phyloP scores from a whole-genome alignment of 2,329 filamentous ascomycete genomes.

The Orbilia quercus region DNA sequence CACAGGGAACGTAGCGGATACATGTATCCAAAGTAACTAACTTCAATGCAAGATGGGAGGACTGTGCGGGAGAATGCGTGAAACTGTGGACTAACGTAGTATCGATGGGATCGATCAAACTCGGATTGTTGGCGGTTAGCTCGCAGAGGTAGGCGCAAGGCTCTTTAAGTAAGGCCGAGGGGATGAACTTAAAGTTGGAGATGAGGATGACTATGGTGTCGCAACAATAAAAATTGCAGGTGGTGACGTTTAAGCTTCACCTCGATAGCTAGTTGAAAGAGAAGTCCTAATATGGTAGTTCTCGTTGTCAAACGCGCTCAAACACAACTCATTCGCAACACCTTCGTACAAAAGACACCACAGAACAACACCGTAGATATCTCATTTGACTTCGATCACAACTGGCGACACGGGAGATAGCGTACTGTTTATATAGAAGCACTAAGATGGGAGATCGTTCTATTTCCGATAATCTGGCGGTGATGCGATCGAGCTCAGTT shows the following conservation, averaged over 20 bases:
- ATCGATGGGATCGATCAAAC: neutral
- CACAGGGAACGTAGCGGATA: slow-evolving; percentile 48
- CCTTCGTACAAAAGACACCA: neutral
- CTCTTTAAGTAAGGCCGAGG: slow-evolving; percentile 8
- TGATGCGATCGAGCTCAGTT: neutral
- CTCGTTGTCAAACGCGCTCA: slow-evolving; percentile 8
- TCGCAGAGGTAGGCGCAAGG: slow-evolving; percentile 14
- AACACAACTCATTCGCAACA: slow-evolving; percentile 20
- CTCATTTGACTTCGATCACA: too few relatives aligned
- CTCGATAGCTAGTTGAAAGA: slow-evolving; percentile 23
- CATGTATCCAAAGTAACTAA: slow-evolving; percentile 10
- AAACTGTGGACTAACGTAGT: neutral
- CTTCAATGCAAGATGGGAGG: slow-evolving; percentile 1
- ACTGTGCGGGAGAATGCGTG: neutral
- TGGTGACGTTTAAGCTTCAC: slow-evolving; percentile 42
- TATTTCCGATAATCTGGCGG: neutral
- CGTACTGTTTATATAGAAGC: too few relatives aligned
- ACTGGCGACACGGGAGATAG: too few relatives aligned
- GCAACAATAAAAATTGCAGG: slow-evolving; percentile 42
- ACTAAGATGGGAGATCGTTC: too few relatives aligned
- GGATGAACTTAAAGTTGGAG: slow-evolving; percentile 15
- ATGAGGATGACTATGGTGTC: slow-evolving; percentile 30
- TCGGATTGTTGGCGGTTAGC: slow-evolving; percentile 13
- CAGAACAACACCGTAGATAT: too few relatives aligned
- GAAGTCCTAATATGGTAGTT: neutral